Evolutionary conservation across 2,329 filamentous ascomycete species (phyloP).

Genomic region (Neonectria ditissima): DNA sequence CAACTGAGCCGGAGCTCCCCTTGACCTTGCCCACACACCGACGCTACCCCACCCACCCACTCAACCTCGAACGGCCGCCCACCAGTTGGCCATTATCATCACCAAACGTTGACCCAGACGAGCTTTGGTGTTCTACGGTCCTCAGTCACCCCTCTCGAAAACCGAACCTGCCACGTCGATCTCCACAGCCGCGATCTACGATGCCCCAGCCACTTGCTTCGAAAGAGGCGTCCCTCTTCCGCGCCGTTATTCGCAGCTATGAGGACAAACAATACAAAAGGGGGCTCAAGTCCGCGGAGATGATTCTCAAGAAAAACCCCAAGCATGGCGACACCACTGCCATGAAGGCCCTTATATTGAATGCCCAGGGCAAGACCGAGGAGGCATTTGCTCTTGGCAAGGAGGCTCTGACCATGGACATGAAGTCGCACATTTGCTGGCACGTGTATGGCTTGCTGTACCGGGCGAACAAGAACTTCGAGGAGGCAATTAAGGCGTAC

Average conservation of each 20-base stretch:
- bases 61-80: slow-evolving; percentile 18
- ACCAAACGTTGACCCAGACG: slow-evolving; percentile 25
- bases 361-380: slow-evolving; percentile 89
- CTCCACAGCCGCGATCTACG: slow-evolving; percentile 36
- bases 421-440: slow-evolving; percentile 99
- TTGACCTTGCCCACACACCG: slow-evolving; percentile 15
- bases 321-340: slow-evolving; percentile 98
- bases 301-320: slow-evolving; percentile 93
- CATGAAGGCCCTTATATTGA: slow-evolving; percentile 98
- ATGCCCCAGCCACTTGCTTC: slow-evolving; percentile 82
- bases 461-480: slow-evolving; percentile 94
- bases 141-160: not conserved
- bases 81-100: slow-evolving; percentile 35
- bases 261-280: slow-evolving; percentile 98
- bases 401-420: slow-evolving; percentile 91
- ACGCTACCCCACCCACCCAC: slow-evolving; percentile 36
- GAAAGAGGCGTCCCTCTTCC: slow-evolving; percentile 95
- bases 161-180: slow-evolving; percentile 1
- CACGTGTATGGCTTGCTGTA: slow-evolving; percentile 98
- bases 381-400: slow-evolving; percentile 96
- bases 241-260: slow-evolving; percentile 94
- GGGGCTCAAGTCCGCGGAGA: slow-evolving; percentile 93
- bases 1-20: slow-evolving; percentile 25
- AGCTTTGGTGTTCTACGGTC: slow-evolving; percentile 12
- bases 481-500: slow-evolving; percentile 99